phyloP scores from a whole-genome alignment of 257 asterid genomes.

The Nicotiana knightiana region DNA sequence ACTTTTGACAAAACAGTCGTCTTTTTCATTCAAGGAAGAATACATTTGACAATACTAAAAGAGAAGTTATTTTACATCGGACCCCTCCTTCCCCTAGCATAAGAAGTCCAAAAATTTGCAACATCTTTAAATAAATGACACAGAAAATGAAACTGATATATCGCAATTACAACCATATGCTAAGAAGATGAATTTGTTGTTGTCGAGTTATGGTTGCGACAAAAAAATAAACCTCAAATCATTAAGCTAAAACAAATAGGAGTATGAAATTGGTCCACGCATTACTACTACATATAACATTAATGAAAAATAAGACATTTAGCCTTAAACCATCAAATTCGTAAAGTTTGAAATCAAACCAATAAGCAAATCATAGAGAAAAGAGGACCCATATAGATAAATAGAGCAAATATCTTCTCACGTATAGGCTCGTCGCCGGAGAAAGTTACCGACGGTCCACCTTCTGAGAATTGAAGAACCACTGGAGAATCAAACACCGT shows the following conservation, averaged over 20 bases:
- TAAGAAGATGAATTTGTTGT: conserved; percentile 6
- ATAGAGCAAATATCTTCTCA: conserved; percentile 42
- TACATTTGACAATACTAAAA: conserved; percentile 16
- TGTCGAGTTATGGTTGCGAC: conserved; percentile 47
- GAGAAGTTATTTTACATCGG: conserved; percentile 10
- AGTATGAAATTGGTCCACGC: too few relatives aligned
- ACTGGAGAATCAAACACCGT: conserved; percentile 63
- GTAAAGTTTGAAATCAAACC: too few relatives aligned
- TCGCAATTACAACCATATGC: background rate
- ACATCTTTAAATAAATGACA: conserved; percentile 21
- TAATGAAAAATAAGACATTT: too few relatives aligned
- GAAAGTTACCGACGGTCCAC: conserved; percentile 68
- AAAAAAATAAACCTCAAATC: conserved; percentile 21
- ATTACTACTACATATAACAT: too few relatives aligned
- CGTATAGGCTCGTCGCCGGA: conserved; percentile 34
- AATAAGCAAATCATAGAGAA: too few relatives aligned
- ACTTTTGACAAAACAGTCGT: too few relatives aligned
- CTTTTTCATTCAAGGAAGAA: conserved; percentile 1
- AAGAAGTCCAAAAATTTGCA: conserved; percentile 24
- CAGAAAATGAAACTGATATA: background rate
- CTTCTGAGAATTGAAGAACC: conserved; percentile 52
- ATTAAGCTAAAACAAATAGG: too few relatives aligned
- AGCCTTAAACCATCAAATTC: too few relatives aligned
- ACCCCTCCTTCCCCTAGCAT: conserved; percentile 3
- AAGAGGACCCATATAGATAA: too few relatives aligned